Evolutionary conservation across 2,329 filamentous ascomycete genomes (phyloP), one percentile per base, ranked within the genome.

Genomic region (Fusarium torulosum): DNA sequence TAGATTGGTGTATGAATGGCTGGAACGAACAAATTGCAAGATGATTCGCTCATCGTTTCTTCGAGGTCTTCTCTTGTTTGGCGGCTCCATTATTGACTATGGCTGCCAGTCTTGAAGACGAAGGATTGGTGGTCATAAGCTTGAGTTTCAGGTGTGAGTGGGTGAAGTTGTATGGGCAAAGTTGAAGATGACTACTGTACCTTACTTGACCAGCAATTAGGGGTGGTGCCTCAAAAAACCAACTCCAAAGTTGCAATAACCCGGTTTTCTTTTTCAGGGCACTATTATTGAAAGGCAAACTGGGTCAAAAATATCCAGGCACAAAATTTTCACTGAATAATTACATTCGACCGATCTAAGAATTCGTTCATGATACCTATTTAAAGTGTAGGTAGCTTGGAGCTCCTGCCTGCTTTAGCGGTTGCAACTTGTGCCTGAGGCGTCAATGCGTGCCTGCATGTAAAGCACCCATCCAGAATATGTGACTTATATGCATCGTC

Each of bases 21-120:
- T 56, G n/a, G 37, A 49, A 76, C 86, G 76, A 81, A 95, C 92
- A 81, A 97, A 94, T 79, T 97, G 93, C 64, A 96, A 81, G 75
- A 96, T 90, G 75, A 93, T 82, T 72, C 91, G 86, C 73, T 85
- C 82, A 75, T 92, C 86, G 75, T 85, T 86, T 73, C 86, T 79
- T 70, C 74, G 82, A 42, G 81, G 81, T 19, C 69, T 66, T 60
- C 70, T 75, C 64, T 72, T 76, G 46, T 58, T 72, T 23, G 70
- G 64, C 40, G 64, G 68, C 21, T 77, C 74, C 78, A 79, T 79
- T 35, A 17, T 74, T 71, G 47, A 35, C 20, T 42, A 31, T 54
- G 45, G 50, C 40, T 41, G 27, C 20, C 55, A 53, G 35, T 52
- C 43, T 23, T 20, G 20, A 13, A 21, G 33, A 20, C 40, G 37